phyloP scores from a whole-genome alignment of 2,329 filamentous ascomycete genomes.

The Mollisia scopiformis region DNA sequence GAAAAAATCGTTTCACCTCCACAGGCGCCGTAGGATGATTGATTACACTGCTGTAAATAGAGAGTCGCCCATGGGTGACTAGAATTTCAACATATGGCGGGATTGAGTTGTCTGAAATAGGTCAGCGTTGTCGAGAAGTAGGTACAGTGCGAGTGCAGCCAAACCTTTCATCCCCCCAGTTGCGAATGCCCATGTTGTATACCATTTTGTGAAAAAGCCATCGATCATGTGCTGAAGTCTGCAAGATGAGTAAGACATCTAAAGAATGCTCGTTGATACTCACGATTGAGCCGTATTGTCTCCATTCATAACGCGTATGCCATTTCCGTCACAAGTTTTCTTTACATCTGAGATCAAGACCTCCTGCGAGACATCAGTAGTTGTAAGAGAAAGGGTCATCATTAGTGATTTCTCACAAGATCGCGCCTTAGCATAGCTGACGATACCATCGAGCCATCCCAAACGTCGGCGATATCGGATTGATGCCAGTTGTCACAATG shows the following conservation, averaged over 20 bases:
- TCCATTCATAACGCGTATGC: constrained; percentile 51
- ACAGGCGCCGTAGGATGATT: constrained; percentile 73
- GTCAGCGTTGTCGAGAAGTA: constrained; percentile 15
- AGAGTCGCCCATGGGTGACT: constrained; percentile 72
- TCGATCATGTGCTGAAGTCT: constrained; percentile 64
- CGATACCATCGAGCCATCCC: constrained; percentile 72
- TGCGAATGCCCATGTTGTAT: constrained; percentile 61
- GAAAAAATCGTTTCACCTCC: constrained; percentile 74
- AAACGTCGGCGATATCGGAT: constrained; percentile 63
- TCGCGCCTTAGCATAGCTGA: constrained; percentile 72
- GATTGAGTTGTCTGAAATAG: constrained; percentile 51
- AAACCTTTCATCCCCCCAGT: constrained; percentile 56
- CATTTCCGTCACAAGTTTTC: constrained; percentile 61
- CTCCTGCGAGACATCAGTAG: constrained; percentile 41
- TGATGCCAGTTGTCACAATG: constrained; percentile 72
- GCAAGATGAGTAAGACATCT: constrained; percentile 14
- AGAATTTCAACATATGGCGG: constrained; percentile 78
- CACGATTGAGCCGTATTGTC: constrained; percentile 56
- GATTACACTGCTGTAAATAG: constrained; percentile 75
- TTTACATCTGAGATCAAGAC: constrained; percentile 60
- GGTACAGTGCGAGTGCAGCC: constrained; percentile 8
- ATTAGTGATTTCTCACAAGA: constrained; percentile 57
- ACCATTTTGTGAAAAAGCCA: constrained; percentile 68
- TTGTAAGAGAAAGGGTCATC: constrained; percentile 16
- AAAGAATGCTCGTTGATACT: constrained; percentile 21